Evolutionary conservation across 192 early-diverging fungal genomes (phyloP), one percentile per base, ranked within the genome.

Genomic region (Entomortierella lignicola): DNA sequence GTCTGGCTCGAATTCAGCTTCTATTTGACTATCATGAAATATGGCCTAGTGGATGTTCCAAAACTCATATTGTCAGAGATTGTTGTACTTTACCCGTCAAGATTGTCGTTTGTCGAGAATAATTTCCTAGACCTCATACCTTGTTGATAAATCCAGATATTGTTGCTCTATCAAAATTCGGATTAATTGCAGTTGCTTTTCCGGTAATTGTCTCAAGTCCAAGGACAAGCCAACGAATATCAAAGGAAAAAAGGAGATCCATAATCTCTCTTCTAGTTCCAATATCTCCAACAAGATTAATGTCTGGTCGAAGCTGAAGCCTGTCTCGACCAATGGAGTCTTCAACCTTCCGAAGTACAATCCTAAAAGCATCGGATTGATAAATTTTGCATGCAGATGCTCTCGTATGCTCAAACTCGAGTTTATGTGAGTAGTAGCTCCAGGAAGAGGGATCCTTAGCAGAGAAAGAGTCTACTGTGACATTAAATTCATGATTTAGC

Each of bases 141-240:
- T 64, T 61, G 31, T 81, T 81, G 30, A 81, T 81, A 30, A 81
- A 81, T 27, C 60, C 80, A 44, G 65, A 53, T 20, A 74, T 74
- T 15, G 48, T 69, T 7, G 55, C 39, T 15, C 66, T 37, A 41
- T 81, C 80, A 50, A 74, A 74, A 50, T 69, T 81, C 11, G 66
- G 80, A 32, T 60, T 72, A 18, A 74, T 72, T 17, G 80, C 52
- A 4, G 60, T 66, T 12, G 54, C 81, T 15, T 75, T 72, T 15
- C 81, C 81, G n/a, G 72, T 82, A 29, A 82, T 71, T 0, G 81
- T 82, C 42, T 82, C 81, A 6, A 82, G 51, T 1, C 81, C 81
- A 17, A 82, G 72, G 29, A 75, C 65, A 25, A 82, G 63, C 81
- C 81, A 82, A 0, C 81, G 81, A 25, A 75, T 63, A 42, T 82